phyloP scores from a whole-genome alignment of 2,329 filamentous ascomycete genomes.

The Waltergamsia citrina region DNA sequence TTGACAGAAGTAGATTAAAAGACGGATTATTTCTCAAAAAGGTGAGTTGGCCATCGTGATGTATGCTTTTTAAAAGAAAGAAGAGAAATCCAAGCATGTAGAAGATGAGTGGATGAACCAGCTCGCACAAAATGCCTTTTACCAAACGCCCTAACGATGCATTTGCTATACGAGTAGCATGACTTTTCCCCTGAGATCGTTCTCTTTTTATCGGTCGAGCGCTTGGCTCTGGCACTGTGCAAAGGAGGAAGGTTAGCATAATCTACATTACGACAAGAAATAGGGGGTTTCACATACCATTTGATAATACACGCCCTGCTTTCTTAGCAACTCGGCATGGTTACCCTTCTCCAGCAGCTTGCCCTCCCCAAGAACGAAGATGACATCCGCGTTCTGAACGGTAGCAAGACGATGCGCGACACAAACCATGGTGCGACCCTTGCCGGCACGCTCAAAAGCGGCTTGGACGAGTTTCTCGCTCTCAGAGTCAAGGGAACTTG shows the following conservation, averaged over 20 bases:
- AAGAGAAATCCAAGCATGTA: background rate
- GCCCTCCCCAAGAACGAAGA: constrained; percentile 62
- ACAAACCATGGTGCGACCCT: constrained; percentile 58
- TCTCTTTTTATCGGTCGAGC: constrained; percentile 41
- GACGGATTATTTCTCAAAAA: background rate
- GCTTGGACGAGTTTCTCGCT: constrained; percentile 53
- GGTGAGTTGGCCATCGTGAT: background rate
- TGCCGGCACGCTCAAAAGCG: constrained; percentile 55
- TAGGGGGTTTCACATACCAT: constrained; percentile 36
- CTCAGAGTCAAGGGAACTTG: constrained; percentile 57
- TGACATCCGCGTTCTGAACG: constrained; percentile 70
- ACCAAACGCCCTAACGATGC: no score
- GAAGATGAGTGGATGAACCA: no score
- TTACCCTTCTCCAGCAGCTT: constrained; percentile 45
- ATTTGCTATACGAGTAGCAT: background rate
- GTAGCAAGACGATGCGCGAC: constrained; percentile 72
- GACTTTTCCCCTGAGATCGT: no score
- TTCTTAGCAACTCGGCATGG: constrained; percentile 39
- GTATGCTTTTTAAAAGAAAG: background rate
- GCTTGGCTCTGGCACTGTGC: constrained; percentile 50
- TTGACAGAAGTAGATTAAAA: background rate
- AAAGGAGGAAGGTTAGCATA: background rate
- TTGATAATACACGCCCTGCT: constrained; percentile 45
- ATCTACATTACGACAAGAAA: background rate
- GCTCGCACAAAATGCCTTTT: no score